Conservation (phyloP, 2,329 filamentous ascomycete genomes). For the Alternaria infectoria region DNA sequence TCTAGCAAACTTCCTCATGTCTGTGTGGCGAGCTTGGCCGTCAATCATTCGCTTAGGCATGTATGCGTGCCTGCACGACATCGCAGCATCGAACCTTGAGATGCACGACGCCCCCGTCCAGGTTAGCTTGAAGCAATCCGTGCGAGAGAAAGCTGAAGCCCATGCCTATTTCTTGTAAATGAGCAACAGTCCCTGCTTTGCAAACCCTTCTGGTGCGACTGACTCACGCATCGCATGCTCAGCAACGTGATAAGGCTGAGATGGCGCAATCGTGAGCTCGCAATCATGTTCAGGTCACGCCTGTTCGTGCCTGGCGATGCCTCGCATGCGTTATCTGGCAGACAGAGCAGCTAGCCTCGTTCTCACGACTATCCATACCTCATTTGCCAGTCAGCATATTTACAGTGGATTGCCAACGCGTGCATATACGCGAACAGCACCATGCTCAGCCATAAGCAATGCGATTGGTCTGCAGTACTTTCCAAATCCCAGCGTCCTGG, state of each 20-base stretch:
- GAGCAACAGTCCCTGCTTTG: neutral
- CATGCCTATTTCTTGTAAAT: neutral
- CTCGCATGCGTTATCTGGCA: neutral
- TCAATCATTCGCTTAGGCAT: slow-evolving; percentile 21
- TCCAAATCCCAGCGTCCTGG: neutral
- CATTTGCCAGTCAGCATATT: neutral
- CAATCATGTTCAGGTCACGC: slow-evolving; percentile 1
- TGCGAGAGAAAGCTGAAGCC: neutral
- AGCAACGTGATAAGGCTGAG: neutral
- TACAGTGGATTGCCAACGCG: neutral
- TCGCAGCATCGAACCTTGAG: slow-evolving; percentile 13
- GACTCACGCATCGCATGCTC: neutral
- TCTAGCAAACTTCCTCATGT: slow-evolving; percentile 7
- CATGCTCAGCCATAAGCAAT: neutral
- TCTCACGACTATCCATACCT: neutral
- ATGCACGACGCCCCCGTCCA: slow-evolving; percentile 8
- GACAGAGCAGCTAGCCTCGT: neutral
- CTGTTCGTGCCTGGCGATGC: neutral
- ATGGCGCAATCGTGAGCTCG: neutral
- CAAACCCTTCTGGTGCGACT: neutral
- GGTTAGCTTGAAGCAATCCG: slow-evolving; percentile 6
- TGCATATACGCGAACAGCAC: neutral
- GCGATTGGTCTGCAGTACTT: neutral
- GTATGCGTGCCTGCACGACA: slow-evolving; percentile 17
- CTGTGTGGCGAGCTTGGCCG: neutral